These are phyloP conservation scores for Xerocomus tenax DNA, from an alignment of 1,284 basidiomycete species.

Conservation along the genomic window DNA sequence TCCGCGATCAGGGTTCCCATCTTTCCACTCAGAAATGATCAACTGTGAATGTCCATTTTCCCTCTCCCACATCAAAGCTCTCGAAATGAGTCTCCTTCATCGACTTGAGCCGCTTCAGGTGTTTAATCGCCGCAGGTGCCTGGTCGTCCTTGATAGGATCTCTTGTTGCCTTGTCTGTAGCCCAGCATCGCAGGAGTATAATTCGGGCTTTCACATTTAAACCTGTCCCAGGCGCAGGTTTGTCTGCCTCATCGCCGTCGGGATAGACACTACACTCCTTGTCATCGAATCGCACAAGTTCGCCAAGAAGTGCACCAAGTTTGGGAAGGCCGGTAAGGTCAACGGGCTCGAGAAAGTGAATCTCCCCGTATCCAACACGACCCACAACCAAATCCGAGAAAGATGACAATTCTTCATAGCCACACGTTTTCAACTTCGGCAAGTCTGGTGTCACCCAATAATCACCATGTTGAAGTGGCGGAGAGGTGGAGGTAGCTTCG, in stretches of 20 bases:
- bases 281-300: slow-evolving; percentile 81
- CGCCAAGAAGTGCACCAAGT: slow-evolving; percentile 78
- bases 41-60: slow-evolving; percentile 90
- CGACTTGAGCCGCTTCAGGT: slow-evolving; percentile 75
- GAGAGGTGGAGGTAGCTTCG: slow-evolving; percentile 31
- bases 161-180: slow-evolving; percentile 84
- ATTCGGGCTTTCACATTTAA: slow-evolving; percentile 85
- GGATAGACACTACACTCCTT: slow-evolving; percentile 93
- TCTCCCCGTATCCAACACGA: slow-evolving; percentile 83
- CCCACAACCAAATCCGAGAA: slow-evolving; percentile 79
- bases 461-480: slow-evolving; percentile 65
- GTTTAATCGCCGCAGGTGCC: slow-evolving; percentile 66
- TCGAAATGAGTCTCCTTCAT: slow-evolving; percentile 86
- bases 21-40: slow-evolving; percentile 66
- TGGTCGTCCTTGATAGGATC: slow-evolving; percentile 82
- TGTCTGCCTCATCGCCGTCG: slow-evolving; percentile 71
- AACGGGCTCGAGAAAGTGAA: slow-evolving; percentile 85
- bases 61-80: slow-evolving; percentile 69
- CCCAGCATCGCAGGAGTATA: slow-evolving; percentile 77
- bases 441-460: slow-evolving; percentile 83
- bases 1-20: neutral
- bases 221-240: slow-evolving; percentile 75
- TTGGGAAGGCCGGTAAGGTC: slow-evolving; percentile 83
- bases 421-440: slow-evolving; percentile 56
- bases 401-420: slow-evolving; percentile 64